Evolutionary conservation across 2,329 filamentous ascomycete species (phyloP), one percentile per base, ranked within the genome.

Genomic region (Venturia carpophila): DNA sequence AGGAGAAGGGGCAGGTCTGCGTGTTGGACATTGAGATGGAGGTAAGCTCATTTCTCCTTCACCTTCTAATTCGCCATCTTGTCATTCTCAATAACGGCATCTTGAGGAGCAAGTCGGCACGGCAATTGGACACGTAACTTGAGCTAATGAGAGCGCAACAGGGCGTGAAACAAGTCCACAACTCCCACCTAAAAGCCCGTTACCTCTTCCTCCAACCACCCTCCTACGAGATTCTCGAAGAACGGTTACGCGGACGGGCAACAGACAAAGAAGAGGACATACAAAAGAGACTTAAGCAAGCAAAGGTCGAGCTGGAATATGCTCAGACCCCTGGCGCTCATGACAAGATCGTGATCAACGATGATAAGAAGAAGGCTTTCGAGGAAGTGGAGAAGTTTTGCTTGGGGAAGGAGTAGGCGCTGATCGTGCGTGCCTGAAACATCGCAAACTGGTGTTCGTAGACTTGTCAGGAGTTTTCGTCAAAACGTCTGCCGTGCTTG

Each of bases 11-110:
- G 21, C 83, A 82, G 71, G 85, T 92, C 52, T 93, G 92, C 67
- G 86, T 97, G 60, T 79, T 97, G 70, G 93, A 97, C 75, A 97
- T 97, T 73, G 93, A 97, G 82, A 96, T 97, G 91, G 92, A 96
- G 84, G 52, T 58, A 34, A 17, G 87, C 30, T 34, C 30, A 34
- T 88, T 74, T 42, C 78, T 71, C 7, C 64, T n/a, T 27, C 41
- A 43, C 27, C 41, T 10, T 17, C 5, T 60, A 39, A 39, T 43
- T 19, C 5, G 9, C 19, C 15, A 15, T 60, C 39, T 47, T 27
- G 30, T n/a, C 9, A 17, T 52, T 21, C 27, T 5, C 47, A 39
- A 47, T 47, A 13, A 19, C 30, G 7, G 4, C 30, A 15, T 15
- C 5, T 5, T 10, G 47, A 21, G 17, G 17, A 13, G 21, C 21